phyloP scores from a whole-genome alignment of 805 yeast genomes.

The Dipodascopsis uninucleata region DNA sequence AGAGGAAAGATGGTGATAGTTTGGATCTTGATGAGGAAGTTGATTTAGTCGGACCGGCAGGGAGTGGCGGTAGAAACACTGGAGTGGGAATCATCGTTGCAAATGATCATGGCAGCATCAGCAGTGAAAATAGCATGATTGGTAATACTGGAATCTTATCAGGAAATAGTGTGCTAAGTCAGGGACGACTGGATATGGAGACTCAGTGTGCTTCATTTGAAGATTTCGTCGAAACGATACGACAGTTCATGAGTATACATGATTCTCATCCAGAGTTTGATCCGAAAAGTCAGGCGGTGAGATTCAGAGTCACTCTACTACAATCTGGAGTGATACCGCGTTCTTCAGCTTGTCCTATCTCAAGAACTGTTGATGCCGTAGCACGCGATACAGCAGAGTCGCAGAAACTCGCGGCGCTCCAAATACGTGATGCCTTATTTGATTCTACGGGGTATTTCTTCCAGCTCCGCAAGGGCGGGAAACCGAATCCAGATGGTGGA shows the following conservation, averaged over 20 bases:
- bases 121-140: conserved; percentile 2
- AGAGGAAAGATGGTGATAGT: conserved; percentile 8
- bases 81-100: conserved; percentile 5
- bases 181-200: conserved; percentile 21
- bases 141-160: neutral
- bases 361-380: conserved; percentile 26
- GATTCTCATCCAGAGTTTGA: conserved; percentile 24
- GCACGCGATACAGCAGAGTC: conserved; percentile 25
- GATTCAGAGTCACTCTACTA: conserved; percentile 20
- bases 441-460: conserved; percentile 24
- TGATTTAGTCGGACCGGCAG: neutral
- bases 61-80: conserved; percentile 1
- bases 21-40: neutral
- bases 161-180: conserved; percentile 3
- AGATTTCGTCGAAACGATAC: conserved; percentile 10
- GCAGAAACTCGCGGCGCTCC: conserved; percentile 25
- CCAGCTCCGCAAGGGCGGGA: conserved; percentile 26
- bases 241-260: conserved; percentile 17
- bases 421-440: conserved; percentile 23
- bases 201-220: conserved; percentile 15
- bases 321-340: conserved; percentile 20
- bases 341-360: conserved; percentile 18
- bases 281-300: conserved; percentile 7
- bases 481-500: conserved; percentile 27
- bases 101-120: conserved; percentile 1